Base-by-base conservation (phyloP, 148 eudicot species). In the Rhododendron ferrugineum region DNA sequence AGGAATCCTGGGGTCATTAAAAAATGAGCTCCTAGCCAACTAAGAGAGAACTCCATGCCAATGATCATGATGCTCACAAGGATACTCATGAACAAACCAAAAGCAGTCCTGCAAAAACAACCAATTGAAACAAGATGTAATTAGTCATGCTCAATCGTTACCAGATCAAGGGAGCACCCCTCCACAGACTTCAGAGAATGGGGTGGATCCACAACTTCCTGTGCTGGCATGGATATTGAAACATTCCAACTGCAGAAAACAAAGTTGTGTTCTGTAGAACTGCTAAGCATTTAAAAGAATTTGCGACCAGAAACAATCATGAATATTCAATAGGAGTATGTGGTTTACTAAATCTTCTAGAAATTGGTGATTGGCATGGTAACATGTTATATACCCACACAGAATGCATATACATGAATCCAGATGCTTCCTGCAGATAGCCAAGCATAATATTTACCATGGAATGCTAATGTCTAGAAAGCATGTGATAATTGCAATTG, bases 151-250 rank as follows among this genome's bases (percentile, higher is more conserved):
- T 50, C 37, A 84, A n/a, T 37, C 23, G 44, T 37, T n/a, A 95
- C 98, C 96, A 90, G 90, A 85, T 93, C 98, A 83, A 92, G 92
- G 86, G 93, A 85, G 78, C 87, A 84, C 68, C 90, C 93, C 80
- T 94, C 95, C 34, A 91, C 81, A 86, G 81, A 68, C 88, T 92
- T 94, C 88, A 96, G 85, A 34, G 95, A 91, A 90, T 94, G 88
- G 50, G 98, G 95, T 68, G 89, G 82, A 23, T 92, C 92, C 89
- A 94, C 70, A 36, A 88, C 84, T 85, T 88, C 90, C 75, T 91
- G 92, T 60, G 92, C 92, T 30, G 84, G 84, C 84, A 82, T 82
- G 44, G 76, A 62, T 82, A 82, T 82, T 2, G 76, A 82, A 62
- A 82, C 22, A 40, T 82, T 66, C 84, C 84, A 82, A 88, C 99